phyloP scores from a whole-genome alignment of 495 filamentous ascomycete species.

The Xylaria intraflava region DNA sequence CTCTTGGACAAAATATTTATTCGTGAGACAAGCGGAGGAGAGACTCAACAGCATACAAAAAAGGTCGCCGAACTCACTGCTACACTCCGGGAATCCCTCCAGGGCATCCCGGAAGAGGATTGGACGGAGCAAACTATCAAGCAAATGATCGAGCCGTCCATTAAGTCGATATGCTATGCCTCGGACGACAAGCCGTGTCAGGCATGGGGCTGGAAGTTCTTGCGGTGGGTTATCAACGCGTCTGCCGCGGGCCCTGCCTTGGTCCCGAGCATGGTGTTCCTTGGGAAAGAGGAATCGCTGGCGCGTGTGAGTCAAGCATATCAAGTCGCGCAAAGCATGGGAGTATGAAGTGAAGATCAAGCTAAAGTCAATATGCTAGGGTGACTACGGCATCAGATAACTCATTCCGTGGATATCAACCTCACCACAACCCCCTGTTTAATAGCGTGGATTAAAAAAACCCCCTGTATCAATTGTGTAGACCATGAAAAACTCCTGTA shows the following conservation, averaged over 20 bases:
- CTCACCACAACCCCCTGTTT: neutral
- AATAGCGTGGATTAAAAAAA: conserved; percentile 3
- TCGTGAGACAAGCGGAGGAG: conserved; percentile 28
- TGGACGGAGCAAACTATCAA: conserved; percentile 15
- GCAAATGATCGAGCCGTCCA: neutral
- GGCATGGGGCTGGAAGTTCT: conserved; percentile 44
- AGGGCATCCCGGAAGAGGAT: conserved; percentile 10
- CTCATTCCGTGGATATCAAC: neutral
- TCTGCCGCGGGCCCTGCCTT: conserved; percentile 54
- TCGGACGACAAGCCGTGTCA: conserved; percentile 14
- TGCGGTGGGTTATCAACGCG: conserved; percentile 62
- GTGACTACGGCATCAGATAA: neutral
- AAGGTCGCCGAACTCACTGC: conserved; percentile 26
- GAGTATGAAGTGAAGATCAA: neutral
- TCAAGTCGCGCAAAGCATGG: conserved; percentile 6
- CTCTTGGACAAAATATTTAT: neutral
- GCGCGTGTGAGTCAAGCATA: conserved; percentile 46
- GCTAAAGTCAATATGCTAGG: neutral
- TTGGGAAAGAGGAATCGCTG: conserved; percentile 57
- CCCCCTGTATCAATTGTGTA: conserved; percentile 7
- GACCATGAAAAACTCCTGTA: conserved; percentile 9
- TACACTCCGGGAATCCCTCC: conserved; percentile 17
- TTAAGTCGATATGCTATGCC: conserved; percentile 5
- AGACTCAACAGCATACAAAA: conserved; percentile 25
- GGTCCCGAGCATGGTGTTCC: conserved; percentile 50